Base-by-base conservation (phyloP, 2,329 filamentous ascomycete species). In the Colletotrichum ledebouriae region DNA sequence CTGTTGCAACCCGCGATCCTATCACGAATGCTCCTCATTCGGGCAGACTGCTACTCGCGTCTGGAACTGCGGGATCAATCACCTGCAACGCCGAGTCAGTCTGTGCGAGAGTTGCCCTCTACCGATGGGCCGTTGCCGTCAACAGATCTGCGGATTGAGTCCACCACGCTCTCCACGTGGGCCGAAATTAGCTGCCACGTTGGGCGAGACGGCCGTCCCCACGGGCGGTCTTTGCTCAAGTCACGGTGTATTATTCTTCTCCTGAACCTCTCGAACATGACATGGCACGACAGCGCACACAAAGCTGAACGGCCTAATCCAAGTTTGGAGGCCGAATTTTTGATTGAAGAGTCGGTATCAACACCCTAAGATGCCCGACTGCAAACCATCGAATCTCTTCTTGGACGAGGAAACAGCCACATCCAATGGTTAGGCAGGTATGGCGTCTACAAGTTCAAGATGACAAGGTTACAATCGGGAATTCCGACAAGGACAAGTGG, bases 11-110 rank as follows among this genome's bases (percentile, higher is more conserved):
- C 41, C 29, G n/a, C 25, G 44, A 66, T 34, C 6, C 12, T 29
- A 7, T 29, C 33, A 42, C 29, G 53, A 17, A 20, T 41, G 39
- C 47, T 42, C 39, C 13, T 20, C 12, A 50, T 6, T 7, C 33
- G 17, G 20, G 20, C 12, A 15, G 10, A 17, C 33, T 41, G 41
- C 34, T 49, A 33, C 47, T 13, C 49, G 33, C 29, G 39, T 2
- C 17, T 37, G 47, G 33, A 59, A 64, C 56, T 59, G 56, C 15
- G 65, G 61, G 55, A 59, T 65, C 56, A 41, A 50, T 65, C 34
- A 41, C 34, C 55, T 59, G 65, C 61, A 47, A 56, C 61, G 55
- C 49, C 60, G 47, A 44, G 53, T 47, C 33, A n/a, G 49, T 60
- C 55, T 56, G 47, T 68, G 61, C 56, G 25, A 47, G 22, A 57